phyloP scores from a whole-genome alignment of 192 early-diverging fungal species.

The Backusella luteola region DNA sequence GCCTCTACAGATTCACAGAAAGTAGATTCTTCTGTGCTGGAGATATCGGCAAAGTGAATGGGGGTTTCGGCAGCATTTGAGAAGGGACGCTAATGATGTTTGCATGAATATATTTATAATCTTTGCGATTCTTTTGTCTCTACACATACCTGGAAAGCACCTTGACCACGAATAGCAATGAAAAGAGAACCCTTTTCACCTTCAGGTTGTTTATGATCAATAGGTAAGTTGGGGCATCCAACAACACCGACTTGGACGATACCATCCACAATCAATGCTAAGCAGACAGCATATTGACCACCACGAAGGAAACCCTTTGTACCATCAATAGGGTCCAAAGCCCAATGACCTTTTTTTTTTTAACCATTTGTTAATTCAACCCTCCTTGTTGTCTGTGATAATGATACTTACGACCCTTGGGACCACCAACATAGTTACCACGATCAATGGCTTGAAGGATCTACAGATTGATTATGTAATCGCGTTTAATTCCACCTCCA shows the following conservation, averaged over 20 bases:
- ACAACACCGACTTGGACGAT: constrained; percentile 87
- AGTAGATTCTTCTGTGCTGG: constrained; percentile 54
- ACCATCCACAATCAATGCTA: constrained; percentile 89
- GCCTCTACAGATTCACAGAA: constrained; percentile 97
- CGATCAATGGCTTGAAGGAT: constrained; percentile 87
- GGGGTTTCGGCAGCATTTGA: constrained; percentile 51
- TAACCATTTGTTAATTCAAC: neutral
- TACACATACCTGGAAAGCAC: constrained; percentile 84
- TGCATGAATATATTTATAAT: neutral
- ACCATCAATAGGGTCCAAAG: constrained; percentile 92
- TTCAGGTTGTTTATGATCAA: constrained; percentile 55
- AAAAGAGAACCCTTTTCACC: constrained; percentile 79
- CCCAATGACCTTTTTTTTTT: constrained; percentile 55
- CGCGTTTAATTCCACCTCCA: neutral
- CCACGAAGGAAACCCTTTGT: constrained; percentile 98
- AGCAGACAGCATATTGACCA: constrained; percentile 96
- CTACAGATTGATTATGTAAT: constrained; percentile 41
- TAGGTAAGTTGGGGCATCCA: constrained; percentile 80
- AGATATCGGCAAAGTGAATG: constrained; percentile 60
- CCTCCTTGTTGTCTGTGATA: neutral
- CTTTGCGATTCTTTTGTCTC: neutral
- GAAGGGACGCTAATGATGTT: constrained; percentile 52
- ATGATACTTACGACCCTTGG: constrained; percentile 58
- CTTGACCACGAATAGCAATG: constrained; percentile 82
- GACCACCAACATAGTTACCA: constrained; percentile 79